Evolutionary conservation across 768 basidiomycete species (phyloP).

Genomic region (Phlebiopsis flavidoalba): DNA sequence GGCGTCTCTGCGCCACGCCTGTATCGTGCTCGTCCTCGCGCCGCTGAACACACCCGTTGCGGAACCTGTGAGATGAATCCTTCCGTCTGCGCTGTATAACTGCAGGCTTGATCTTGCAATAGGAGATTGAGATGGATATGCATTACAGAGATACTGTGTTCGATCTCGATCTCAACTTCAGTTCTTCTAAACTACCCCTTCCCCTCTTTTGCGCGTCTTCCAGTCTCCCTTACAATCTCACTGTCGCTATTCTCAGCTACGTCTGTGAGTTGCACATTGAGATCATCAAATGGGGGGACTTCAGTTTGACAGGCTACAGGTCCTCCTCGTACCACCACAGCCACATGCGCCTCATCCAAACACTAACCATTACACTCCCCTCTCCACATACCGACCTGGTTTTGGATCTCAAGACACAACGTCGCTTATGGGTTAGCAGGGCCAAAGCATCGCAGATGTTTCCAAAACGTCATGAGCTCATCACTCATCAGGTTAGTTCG

Average conservation of each 20-base stretch:
- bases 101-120: slow-evolving; percentile 2
- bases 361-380: slow-evolving; percentile 67
- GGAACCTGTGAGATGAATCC: slow-evolving; percentile 14
- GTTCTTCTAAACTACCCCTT: slow-evolving; percentile 84
- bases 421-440: slow-evolving; percentile 89
- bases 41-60: slow-evolving; percentile 18
- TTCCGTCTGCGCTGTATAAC: background rate
- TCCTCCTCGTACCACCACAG: slow-evolving; percentile 59
- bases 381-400: slow-evolving; percentile 63
- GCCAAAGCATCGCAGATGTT: slow-evolving; percentile 98
- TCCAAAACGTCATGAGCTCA: slow-evolving; percentile 94
- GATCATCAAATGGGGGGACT: background rate
- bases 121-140: slow-evolving; percentile 83
- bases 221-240: slow-evolving; percentile 75
- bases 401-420: slow-evolving; percentile 81
- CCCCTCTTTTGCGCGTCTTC: slow-evolving; percentile 76
- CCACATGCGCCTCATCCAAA: slow-evolving; percentile 47
- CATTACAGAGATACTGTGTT: slow-evolving; percentile 79
- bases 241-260: slow-evolving; percentile 68
- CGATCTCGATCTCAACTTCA: slow-evolving; percentile 78
- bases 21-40: slow-evolving; percentile 59
- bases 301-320: slow-evolving; percentile 31
- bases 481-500: slow-evolving; percentile 71
- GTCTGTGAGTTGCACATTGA: slow-evolving; percentile 35
- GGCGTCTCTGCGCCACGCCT: slow-evolving; percentile 77